Evolutionary conservation across 371 early-diverging fungal species (phyloP).

Genomic region (Mortierella sp.): DNA sequence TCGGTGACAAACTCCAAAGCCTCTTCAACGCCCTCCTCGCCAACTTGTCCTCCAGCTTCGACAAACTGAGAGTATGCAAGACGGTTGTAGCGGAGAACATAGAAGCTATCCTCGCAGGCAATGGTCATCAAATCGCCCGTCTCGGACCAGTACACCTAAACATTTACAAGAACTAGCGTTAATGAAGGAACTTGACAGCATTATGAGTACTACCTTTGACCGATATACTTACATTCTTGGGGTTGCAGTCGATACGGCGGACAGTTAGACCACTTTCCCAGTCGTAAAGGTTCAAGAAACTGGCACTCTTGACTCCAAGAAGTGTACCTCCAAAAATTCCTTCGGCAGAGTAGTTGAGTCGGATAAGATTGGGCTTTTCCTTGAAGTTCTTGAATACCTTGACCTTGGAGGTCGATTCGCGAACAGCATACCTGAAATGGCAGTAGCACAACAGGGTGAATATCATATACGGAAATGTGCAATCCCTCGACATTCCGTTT

Average conservation of each 20-base stretch:
- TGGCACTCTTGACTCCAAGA: slow-evolving; percentile 88
- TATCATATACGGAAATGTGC: too few species aligned
- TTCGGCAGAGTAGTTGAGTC: slow-evolving; percentile 85
- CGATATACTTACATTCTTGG: slow-evolving; percentile 71
- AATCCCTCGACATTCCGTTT: too few species aligned
- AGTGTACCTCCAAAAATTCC: slow-evolving; percentile 95
- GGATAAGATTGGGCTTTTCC: slow-evolving; percentile 78
- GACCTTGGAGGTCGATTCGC: slow-evolving; percentile 88
- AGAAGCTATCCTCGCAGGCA: slow-evolving; percentile 92
- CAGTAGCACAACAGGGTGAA: neutral
- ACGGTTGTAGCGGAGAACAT: slow-evolving; percentile 92
- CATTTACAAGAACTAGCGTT: too few species aligned
- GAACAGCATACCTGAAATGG: slow-evolving; percentile 83
- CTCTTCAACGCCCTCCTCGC: slow-evolving; percentile 96
- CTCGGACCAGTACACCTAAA: slow-evolving; percentile 91
- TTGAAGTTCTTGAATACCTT: slow-evolving; percentile 94
- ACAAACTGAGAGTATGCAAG: slow-evolving; percentile 81
- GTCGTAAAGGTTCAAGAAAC: slow-evolving; percentile 94
- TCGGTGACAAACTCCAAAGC: slow-evolving; percentile 95
- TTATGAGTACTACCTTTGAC: too few species aligned
- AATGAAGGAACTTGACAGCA: too few species aligned
- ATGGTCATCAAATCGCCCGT: slow-evolving; percentile 92
- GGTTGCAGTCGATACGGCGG: slow-evolving; percentile 94
- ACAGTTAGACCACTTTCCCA: slow-evolving; percentile 95
- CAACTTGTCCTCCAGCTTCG: slow-evolving; percentile 78